A percentile compares a stretch with the other conserved stretches of the same genome.
Conservation (phyloP, 129 eudicot species). For the Lactuca saligna region DNA sequence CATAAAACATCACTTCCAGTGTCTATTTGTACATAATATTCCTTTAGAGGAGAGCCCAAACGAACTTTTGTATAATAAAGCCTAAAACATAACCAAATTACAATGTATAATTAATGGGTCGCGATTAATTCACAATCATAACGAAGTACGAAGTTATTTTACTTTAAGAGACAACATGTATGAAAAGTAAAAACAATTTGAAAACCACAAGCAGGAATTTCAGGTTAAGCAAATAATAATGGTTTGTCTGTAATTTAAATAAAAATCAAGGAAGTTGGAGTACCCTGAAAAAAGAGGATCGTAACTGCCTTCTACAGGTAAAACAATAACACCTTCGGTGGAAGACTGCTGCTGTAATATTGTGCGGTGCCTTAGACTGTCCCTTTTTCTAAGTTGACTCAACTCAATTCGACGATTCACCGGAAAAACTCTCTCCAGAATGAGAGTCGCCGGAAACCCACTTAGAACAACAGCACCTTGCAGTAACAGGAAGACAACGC, state of each 20-base stretch:
- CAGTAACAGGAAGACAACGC: constrained; percentile 10
- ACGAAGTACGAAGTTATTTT: not conserved
- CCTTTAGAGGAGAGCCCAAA: constrained; percentile 83
- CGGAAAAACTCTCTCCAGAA: constrained; percentile 80
- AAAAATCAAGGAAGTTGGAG: constrained; percentile 7
- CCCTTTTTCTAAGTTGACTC: constrained; percentile 64
- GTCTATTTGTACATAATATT: constrained; percentile 89
- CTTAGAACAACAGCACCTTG: constrained; percentile 37
- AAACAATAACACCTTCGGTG: constrained; percentile 59
- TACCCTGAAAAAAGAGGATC: constrained; percentile 93
- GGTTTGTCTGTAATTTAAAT: not conserved
- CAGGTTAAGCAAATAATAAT: not conserved
- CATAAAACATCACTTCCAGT: constrained; percentile 96
- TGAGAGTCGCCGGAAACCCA: constrained; percentile 48
- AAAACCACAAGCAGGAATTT: not conserved
- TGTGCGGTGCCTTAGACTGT: constrained; percentile 68
- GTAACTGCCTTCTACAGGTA: constrained; percentile 74
- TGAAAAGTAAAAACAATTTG: not conserved
- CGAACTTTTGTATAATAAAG: constrained; percentile 80
- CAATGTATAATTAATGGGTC: constrained; percentile 5
- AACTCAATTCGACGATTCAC: constrained; percentile 56
- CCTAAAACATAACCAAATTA: constrained; percentile 41
- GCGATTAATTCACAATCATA: too few relatives aligned
- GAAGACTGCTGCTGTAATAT: constrained; percentile 51
- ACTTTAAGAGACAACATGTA: too few relatives aligned